A percentile compares a stretch with the other conserved stretches of the same genome.
Conservation (phyloP, 139 green algal species). For the Chloropicon primus region DNA sequence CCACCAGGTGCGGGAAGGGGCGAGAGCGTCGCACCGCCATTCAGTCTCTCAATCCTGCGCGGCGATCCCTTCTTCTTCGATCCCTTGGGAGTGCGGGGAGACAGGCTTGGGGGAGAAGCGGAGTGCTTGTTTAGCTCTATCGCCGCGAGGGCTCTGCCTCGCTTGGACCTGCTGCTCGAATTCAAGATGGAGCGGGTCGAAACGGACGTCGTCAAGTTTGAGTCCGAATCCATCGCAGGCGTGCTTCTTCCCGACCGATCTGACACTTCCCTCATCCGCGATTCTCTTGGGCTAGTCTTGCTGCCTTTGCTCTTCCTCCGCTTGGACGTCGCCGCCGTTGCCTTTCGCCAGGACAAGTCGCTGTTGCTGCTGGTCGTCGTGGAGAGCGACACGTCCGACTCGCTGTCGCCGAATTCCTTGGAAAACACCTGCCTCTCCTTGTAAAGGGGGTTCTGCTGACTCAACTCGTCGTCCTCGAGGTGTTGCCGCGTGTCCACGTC, state of each 20-base stretch:
- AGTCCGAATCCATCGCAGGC: too few species aligned
- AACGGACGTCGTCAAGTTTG: too few species aligned
- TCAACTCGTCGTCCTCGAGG: background rate
- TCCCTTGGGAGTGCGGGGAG: background rate
- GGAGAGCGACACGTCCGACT: background rate
- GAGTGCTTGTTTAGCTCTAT: too few species aligned
- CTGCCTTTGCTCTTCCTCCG: background rate
- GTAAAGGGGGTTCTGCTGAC: background rate
- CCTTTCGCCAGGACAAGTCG: background rate
- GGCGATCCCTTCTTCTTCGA: background rate
- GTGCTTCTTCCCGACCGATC: too few species aligned
- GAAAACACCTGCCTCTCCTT: background rate
- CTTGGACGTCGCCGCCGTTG: background rate
- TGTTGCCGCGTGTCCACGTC: background rate
- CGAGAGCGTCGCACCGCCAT: background rate
- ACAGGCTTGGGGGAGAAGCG: too few species aligned
- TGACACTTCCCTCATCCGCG: background rate
- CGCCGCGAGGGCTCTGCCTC: background rate
- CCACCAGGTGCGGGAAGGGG: background rate
- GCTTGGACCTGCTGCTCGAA: background rate
- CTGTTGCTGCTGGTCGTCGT: background rate
- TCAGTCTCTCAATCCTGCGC: background rate
- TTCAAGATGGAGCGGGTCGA: too few species aligned
- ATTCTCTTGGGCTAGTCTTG: background rate
- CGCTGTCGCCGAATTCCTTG: background rate